These are phyloP conservation scores for Chlorella sp. DNA, from an alignment of 139 green algal genomes.

Conservation along the genomic window DNA sequence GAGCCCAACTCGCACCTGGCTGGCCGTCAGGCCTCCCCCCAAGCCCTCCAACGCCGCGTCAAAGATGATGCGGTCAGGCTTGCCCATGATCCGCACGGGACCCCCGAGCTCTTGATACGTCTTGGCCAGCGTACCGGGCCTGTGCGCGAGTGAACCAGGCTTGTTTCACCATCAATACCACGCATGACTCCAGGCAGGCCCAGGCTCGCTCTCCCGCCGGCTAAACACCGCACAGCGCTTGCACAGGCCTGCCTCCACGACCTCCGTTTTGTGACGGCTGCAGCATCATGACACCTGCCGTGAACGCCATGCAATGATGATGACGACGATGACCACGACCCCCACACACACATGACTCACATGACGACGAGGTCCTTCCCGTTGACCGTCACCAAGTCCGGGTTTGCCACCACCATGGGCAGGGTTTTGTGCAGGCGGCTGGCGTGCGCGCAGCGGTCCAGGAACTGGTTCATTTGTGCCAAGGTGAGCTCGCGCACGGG, in stretches of 20 bases:
- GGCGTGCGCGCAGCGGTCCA: slow-evolving; percentile 28
- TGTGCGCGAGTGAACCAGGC: slow-evolving; percentile 44
- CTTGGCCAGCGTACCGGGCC: slow-evolving; percentile 70
- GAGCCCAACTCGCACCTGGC: too few species aligned
- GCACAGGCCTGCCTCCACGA: too few species aligned
- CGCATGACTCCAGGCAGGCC: not conserved
- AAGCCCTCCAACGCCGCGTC: too few species aligned
- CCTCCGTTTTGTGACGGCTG: too few species aligned
- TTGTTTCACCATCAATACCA: slow-evolving; percentile 8
- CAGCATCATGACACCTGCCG: too few species aligned
- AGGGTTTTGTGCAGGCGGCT: not conserved
- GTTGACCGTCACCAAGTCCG: slow-evolving; percentile 57
- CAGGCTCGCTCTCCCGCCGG: not conserved
- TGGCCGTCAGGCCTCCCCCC: too few species aligned
- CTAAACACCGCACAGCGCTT: not conserved
- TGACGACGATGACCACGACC: too few species aligned
- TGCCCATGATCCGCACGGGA: slow-evolving; percentile 66
- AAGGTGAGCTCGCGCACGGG: not conserved
- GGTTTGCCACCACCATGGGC: slow-evolving; percentile 84
- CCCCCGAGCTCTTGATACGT: slow-evolving; percentile 51
- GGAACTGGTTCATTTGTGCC: slow-evolving; percentile 10
- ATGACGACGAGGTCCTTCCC: slow-evolving; percentile 49
- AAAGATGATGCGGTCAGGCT: slow-evolving; percentile 75
- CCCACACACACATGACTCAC: too few species aligned
- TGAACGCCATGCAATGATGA: too few species aligned